Base-by-base conservation (phyloP, 352 stramenopile genomes). In the Phytophthora macrochlamydospora region DNA sequence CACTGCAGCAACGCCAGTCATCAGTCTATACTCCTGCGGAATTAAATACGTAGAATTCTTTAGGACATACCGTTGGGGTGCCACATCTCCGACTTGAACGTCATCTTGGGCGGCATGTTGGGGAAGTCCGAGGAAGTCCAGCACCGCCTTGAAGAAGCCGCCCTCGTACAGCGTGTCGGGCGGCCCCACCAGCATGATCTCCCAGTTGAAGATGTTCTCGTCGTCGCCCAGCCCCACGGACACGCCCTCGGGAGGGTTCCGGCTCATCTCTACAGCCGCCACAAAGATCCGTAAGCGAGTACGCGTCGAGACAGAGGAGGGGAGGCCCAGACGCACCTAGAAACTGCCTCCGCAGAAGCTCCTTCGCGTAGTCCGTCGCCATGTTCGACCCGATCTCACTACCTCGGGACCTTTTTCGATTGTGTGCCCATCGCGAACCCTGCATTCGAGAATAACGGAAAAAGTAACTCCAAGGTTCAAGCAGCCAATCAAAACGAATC, bases 41-140 rank as follows among this genome's bases (percentile, higher is more conserved):
- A 24, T 6, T 24, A 32, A 18, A 13, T 8, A 51, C 7, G 13
- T 24, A n/a, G n/a, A n/a, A n/a, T 12, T n/a, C 43, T 11, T n/a
- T 4, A 6, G 1, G 33, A 75, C 82, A 28, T 51, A 98, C 93
- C 91, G 69, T 99, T 99, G 7, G 98, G 98, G 75, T 99, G 98
- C 96, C 97, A 99, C 94, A 99, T 99, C 75, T 99, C 95, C 35
- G 96, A 99, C 52, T 91, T 91, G 79, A 99, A 99, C 29, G 91
- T 99, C 97, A 99, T 99, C 62, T 96, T 98, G 24, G 96, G 96
- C 42, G 98, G 98, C 89, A 98, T 98, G 81, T 99, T 99, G 46
- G 98, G 98, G 74, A 99, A 73, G 99, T 97, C 9, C 83, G 62
- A 30, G 98, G 75, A 99, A 99, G 55, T 98, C 86, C 29, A 99